phyloP scores from a whole-genome alignment of 495 filamentous ascomycete genomes.

The Penicillium silybi region DNA sequence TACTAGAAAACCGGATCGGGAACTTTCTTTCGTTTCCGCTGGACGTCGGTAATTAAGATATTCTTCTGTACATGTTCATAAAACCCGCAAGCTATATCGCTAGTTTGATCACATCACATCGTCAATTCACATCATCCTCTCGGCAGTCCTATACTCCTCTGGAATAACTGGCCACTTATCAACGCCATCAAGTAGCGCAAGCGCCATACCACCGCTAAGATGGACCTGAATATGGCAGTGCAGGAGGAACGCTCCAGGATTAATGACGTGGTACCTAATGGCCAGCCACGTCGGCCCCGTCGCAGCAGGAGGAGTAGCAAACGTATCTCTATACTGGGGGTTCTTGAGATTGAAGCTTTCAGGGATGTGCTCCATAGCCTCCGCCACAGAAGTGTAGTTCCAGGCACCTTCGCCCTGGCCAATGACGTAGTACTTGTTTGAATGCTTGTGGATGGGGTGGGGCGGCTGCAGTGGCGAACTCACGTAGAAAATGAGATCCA shows the following conservation, averaged over 20 bases:
- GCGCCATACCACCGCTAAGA: conserved; percentile 43
- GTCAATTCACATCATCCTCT: background rate
- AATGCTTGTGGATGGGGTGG: conserved; percentile 55
- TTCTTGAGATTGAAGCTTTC: conserved; percentile 36
- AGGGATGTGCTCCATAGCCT: conserved; percentile 37
- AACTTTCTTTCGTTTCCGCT: too few relatives aligned
- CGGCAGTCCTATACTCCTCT: conserved; percentile 4
- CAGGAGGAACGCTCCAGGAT: conserved; percentile 47
- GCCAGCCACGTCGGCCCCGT: conserved; percentile 40
- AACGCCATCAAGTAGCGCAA: conserved; percentile 48
- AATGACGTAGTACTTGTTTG: conserved; percentile 46
- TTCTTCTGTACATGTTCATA: background rate
- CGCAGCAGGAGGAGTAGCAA: conserved; percentile 25
- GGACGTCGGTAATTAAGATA: too few relatives aligned
- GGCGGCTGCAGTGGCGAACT: conserved; percentile 25
- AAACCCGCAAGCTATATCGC: background rate
- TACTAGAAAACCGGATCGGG: too few relatives aligned
- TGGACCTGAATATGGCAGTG: conserved; percentile 55
- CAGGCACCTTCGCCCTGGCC: conserved; percentile 40
- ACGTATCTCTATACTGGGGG: conserved; percentile 34
- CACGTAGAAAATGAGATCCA: conserved; percentile 47
- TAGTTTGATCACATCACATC: background rate
- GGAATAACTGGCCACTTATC: conserved; percentile 42
- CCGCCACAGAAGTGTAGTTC: conserved; percentile 39
- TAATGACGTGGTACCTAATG: conserved; percentile 47